Evolutionary conservation across 495 filamentous ascomycete species (phyloP), one percentile per base, ranked within the genome.

Genomic region (Xylaria longipes): DNA sequence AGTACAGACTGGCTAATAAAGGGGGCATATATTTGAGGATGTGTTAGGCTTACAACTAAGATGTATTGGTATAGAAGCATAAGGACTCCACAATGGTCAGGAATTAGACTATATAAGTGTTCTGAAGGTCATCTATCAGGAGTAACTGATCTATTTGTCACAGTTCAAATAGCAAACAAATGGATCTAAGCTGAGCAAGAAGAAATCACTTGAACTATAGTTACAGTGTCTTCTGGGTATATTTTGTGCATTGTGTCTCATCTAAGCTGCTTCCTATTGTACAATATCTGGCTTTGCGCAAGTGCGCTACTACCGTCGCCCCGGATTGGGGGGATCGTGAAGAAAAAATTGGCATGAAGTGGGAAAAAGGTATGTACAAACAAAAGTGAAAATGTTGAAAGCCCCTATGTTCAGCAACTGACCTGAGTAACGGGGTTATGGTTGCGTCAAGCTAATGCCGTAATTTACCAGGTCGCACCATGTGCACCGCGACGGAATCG

Each of bases 401-500:
- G 8, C 14, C 60, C 60, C 11, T 7, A 17, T 63, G 29, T 17
- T 43, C 3, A 57, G 22, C n/a, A 25, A 43, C 12, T 43, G 7
- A 22, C 35, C 7, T 33, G 11, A 41, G 15, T 4, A 63, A 35
- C 31, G 2, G 31, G 57, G 57, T 37, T 1, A 60, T 37, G 31
- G 33, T 60, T 60, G 52, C 11, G 14, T 60, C 31, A 60, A 29
- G 60, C 5, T 27, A 41, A 1, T 43, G 17, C 17, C 8, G 20
- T 60, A 22, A 29, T 65, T 65, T 50, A 65, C 37, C 43, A 65
- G 48, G 2, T 22, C 17, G 33, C 43, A 9, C 65, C 12, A 46
- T 70, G 57, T 7, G 25, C 45, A 43, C 37, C 54, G 4, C 68
- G 68, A 35, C 68, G 68, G 35, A 64, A 22, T 11, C 68, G 31